These are phyloP conservation scores for Blechomonas ayalai DNA, from an alignment of 208 protist species.

Conservation along the genomic window DNA sequence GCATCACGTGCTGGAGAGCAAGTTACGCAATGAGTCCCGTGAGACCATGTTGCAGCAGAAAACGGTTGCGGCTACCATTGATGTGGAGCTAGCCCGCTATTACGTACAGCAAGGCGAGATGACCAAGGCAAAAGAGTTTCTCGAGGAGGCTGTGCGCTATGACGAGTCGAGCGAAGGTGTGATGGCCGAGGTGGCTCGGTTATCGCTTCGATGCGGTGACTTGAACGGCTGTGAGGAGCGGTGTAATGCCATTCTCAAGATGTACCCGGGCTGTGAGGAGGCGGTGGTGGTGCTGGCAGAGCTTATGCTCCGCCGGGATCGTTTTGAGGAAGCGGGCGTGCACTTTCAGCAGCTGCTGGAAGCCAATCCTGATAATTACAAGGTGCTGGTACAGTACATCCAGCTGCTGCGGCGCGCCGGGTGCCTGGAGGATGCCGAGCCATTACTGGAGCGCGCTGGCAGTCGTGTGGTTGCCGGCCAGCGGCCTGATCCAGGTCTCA, in stretches of 20 bases:
- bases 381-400: conserved; percentile 87
- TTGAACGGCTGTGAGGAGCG: conserved; percentile 85
- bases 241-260: conserved; percentile 80
- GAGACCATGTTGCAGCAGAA: conserved; percentile 82
- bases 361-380: conserved; percentile 80
- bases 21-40: conserved; percentile 66
- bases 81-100: conserved; percentile 67
- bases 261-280: conserved; percentile 79
- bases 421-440: conserved; percentile 49
- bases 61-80: conserved; percentile 58
- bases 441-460: conserved; percentile 40
- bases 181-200: conserved; percentile 72
- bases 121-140: conserved; percentile 57
- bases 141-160: conserved; percentile 81
- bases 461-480: conserved; percentile 21
- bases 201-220: conserved; percentile 70
- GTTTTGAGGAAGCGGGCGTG: conserved; percentile 76
- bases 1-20: conserved; percentile 53
- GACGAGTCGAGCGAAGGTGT: conserved; percentile 71
- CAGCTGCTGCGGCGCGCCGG: conserved; percentile 74
- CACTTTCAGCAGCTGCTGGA: conserved; percentile 88
- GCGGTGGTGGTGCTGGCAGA: conserved; percentile 91
- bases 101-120: conserved; percentile 20
- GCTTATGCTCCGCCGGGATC: conserved; percentile 76
- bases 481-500: conserved; percentile 59